These are phyloP conservation scores for Aspergillus thermomutatus DNA, from an alignment of 2,329 filamentous ascomycete genomes.

Conservation along the genomic window DNA sequence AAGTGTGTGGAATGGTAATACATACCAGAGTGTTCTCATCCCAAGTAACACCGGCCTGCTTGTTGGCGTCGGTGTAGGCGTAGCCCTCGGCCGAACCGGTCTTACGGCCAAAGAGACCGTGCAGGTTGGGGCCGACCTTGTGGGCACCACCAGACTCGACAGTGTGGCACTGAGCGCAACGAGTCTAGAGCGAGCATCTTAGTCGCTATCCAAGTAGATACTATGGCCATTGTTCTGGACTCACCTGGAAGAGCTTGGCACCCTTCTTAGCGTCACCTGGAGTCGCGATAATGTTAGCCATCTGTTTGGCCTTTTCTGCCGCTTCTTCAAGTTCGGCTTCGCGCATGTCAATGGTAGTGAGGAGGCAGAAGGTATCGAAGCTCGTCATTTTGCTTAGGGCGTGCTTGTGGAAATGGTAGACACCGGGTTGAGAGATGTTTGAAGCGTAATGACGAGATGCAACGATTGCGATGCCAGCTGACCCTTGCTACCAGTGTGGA, in stretches of 20 bases:
- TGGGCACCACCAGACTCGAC: slow-evolving; percentile 84
- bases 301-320: slow-evolving; percentile 14
- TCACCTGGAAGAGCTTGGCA: slow-evolving; percentile 92
- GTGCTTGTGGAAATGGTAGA: slow-evolving; percentile 12
- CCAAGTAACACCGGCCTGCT: slow-evolving; percentile 91
- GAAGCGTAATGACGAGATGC: background rate
- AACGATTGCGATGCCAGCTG: background rate
- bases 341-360: slow-evolving; percentile 21
- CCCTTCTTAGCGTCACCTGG: slow-evolving; percentile 92
- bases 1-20: slow-evolving; percentile 5
- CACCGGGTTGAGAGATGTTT: background rate
- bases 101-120: slow-evolving; percentile 97
- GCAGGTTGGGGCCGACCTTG: slow-evolving; percentile 96
- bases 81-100: slow-evolving; percentile 87
- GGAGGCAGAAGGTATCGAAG: slow-evolving; percentile 23
- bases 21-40: slow-evolving; percentile 77
- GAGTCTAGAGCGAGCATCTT: slow-evolving; percentile 54
- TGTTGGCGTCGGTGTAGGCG: slow-evolving; percentile 99
- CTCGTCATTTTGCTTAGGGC: slow-evolving; percentile 19
- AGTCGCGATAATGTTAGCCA: slow-evolving; percentile 25
- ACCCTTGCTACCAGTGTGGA: background rate
- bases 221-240: slow-evolving; percentile 3
- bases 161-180: slow-evolving; percentile 98
- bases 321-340: slow-evolving; percentile 21
- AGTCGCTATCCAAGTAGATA: background rate